Evolutionary conservation across 2,329 filamentous ascomycete species (phyloP).

Genomic region (Diaporthe caulivora): DNA sequence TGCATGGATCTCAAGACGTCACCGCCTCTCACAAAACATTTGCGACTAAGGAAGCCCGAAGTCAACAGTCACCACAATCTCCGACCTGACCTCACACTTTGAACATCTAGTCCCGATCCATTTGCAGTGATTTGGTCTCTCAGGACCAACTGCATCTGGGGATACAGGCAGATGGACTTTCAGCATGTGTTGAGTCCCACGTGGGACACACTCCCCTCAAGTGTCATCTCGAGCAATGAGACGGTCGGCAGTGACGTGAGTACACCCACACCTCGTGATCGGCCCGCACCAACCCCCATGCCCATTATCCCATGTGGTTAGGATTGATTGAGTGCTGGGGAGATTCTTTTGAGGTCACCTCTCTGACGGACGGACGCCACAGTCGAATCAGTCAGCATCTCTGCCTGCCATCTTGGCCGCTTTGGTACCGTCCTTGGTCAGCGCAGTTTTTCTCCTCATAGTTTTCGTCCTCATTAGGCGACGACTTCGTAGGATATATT

Average conservation of each 20-base stretch:
- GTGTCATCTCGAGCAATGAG: slow-evolving; percentile 11
- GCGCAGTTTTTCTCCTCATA: slow-evolving; percentile 38
- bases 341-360: neutral
- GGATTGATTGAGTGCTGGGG: neutral
- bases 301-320: no score
- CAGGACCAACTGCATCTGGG: slow-evolving; percentile 8
- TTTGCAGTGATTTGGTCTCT: neutral
- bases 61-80: neutral
- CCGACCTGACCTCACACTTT: neutral
- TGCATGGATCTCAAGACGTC: slow-evolving; percentile 3
- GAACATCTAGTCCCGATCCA: neutral
- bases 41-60: neutral
- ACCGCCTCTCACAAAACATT: slow-evolving; percentile 12
- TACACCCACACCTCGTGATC: neutral
- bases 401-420: slow-evolving; percentile 39
- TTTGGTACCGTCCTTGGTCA: slow-evolving; percentile 40
- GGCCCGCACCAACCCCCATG: neutral
- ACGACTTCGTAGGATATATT: slow-evolving; percentile 41
- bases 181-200: slow-evolving; percentile 12
- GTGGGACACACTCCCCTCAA: slow-evolving; percentile 12
- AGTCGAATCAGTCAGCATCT: slow-evolving; percentile 37
- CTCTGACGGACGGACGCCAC: neutral
- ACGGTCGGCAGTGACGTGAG: slow-evolving; percentile 35
- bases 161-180: slow-evolving; percentile 6
- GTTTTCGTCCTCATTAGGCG: slow-evolving; percentile 41